phyloP scores from a whole-genome alignment of 345 rosid species.

The Raphanus sativus region DNA sequence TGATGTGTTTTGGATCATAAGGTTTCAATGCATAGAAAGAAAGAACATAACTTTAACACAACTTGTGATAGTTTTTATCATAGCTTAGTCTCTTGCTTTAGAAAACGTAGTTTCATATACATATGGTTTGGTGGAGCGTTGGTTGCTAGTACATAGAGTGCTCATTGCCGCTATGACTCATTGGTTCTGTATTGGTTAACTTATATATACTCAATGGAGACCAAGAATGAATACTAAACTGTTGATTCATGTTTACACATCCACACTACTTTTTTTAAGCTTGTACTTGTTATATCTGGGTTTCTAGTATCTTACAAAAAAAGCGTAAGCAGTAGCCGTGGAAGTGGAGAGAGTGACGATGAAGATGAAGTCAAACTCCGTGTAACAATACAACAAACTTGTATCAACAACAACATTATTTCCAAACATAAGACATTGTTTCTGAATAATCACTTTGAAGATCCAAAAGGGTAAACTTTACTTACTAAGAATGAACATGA shows the following conservation, averaged over 20 bases:
- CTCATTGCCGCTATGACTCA: not conserved
- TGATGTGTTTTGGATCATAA: not conserved
- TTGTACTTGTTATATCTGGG: too few species aligned
- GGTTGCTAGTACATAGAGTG: not conserved
- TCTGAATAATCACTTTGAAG: slow-evolving; percentile 16
- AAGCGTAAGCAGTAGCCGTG: too few species aligned
- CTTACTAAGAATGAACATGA: not conserved
- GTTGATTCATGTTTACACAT: not conserved
- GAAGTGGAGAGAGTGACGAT: too few species aligned
- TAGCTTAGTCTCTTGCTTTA: not conserved
- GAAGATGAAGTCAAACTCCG: slow-evolving; percentile 55
- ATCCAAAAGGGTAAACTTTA: slow-evolving; percentile 2
- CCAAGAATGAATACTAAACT: not conserved
- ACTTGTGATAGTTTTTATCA: not conserved
- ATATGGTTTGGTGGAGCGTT: not conserved
- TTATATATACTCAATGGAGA: slow-evolving; percentile 1
- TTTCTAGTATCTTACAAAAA: too few species aligned
- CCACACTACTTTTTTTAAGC: not conserved
- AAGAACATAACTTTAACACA: not conserved
- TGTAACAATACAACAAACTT: slow-evolving; percentile 30
- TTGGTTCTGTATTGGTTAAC: slow-evolving; percentile 6
- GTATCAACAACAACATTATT: not conserved
- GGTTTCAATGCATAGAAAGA: not conserved
- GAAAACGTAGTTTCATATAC: not conserved
- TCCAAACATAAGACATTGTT: not conserved